Evolutionary conservation across 495 filamentous ascomycete genomes (phyloP), one percentile per base, ranked within the genome.

Genomic region (Penicillium odoratum): DNA sequence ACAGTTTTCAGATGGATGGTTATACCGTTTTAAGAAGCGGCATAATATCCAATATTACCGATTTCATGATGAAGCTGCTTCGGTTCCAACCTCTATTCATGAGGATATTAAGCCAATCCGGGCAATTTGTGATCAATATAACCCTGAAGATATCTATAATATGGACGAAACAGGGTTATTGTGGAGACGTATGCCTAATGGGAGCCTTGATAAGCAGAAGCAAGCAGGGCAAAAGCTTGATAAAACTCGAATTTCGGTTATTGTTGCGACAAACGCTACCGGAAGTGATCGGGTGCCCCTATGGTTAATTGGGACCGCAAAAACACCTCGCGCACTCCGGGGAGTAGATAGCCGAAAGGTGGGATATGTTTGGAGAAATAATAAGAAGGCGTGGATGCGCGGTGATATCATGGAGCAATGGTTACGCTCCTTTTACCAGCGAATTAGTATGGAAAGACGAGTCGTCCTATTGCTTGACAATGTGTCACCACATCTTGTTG

Each of bases 381-480:
- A 63, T 51, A 68, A 68, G 47, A 64, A 60, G 26, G 58, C 58
- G 7, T 68, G 56, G 56, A 68, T 73, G 55, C 61, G 57, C 25
- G n/a, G 46, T 34, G 44, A n/a, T 3, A 63, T 73, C 16, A 63
- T 56, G 42, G 42, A 53, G 31, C 60, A 69, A 56, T 72, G 55
- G 59, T n/a, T 72, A 3, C 47, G 57, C 29, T 3, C 28, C 16
- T 69, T 72, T 56, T 53, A 69, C 55, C 46, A 43, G 15, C 45
- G 64, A 46, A 70, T 70, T 34, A 3, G 8, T 30, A 30, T 30
- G 7, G 11, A 48, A 30, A 48, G 10, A 13, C 6, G n/a, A 48
- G 45, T 29, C 0, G 30, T 48, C 11, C 11, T 48, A 7, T 29
- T 48, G 4, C 11, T 48, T 2, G 11, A 48, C n/a, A 28, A 48